Conservation (phyloP, 441 rosid genomes). For the Daphne laureola region DNA sequence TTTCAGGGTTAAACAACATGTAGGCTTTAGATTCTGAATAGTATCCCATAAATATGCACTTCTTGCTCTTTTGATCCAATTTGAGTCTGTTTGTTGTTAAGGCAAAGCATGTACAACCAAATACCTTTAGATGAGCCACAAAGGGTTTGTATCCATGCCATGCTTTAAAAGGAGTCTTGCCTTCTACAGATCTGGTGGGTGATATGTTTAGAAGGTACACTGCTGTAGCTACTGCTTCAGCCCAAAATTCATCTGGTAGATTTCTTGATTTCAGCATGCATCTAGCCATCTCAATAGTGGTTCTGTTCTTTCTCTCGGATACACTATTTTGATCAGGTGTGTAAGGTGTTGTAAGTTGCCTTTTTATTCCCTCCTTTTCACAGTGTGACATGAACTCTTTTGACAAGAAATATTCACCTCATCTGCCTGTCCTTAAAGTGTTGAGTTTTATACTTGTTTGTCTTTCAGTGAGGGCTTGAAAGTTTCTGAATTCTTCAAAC, state of each 20-base stretch:
- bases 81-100: too few species aligned
- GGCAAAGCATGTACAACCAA: too few species aligned
- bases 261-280: too few species aligned
- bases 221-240: neutral
- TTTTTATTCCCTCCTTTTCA: neutral
- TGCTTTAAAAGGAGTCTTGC: too few species aligned
- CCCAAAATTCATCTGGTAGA: neutral
- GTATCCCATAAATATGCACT: neutral
- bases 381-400: neutral
- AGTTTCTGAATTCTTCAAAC: neutral
- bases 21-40: neutral
- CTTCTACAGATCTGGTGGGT: neutral
- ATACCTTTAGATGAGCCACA: too few species aligned
- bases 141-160: too few species aligned
- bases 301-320: neutral
- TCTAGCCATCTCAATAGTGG: neutral
- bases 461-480: neutral
- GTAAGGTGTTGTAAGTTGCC: neutral
- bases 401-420: neutral
- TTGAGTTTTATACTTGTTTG: neutral
- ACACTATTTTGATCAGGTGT: neutral
- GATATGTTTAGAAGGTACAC: neutral
- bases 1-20: neutral
- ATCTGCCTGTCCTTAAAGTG: neutral
- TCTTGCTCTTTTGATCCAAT: neutral